phyloP scores from a whole-genome alignment of 2,329 filamentous ascomycete genomes.

The Fusarium ambrosium region DNA sequence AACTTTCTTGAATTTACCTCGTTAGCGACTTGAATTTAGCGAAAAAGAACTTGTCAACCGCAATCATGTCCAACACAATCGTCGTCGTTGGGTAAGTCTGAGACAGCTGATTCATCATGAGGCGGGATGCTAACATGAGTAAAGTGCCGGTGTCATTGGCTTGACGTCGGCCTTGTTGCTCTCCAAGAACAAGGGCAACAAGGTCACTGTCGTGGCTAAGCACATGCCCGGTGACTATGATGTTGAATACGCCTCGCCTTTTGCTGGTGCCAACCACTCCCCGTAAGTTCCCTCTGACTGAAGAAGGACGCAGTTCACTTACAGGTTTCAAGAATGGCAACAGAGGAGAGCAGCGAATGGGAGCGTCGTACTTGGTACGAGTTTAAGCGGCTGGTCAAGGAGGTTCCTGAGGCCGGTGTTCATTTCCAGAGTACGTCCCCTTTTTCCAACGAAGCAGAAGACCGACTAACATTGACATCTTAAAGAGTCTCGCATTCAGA shows the following conservation, averaged over 20 bases:
- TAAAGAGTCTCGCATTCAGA: constrained; percentile 63
- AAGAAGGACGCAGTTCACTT: background rate
- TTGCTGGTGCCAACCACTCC: constrained; percentile 86
- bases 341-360: constrained; percentile 62
- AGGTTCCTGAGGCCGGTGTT: constrained; percentile 82
- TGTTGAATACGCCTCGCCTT: constrained; percentile 90
- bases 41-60: background rate
- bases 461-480: constrained; percentile 8
- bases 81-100: constrained; percentile 53
- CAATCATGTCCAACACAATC: constrained; percentile 49
- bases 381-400: constrained; percentile 69
- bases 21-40: background rate
- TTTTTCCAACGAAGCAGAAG: background rate
- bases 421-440: constrained; percentile 76
- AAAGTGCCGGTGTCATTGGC: constrained; percentile 64
- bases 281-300: constrained; percentile 67
- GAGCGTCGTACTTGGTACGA: constrained; percentile 76
- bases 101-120: background rate
- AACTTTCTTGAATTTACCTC: background rate
- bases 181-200: constrained; percentile 59
- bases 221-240: constrained; percentile 96
- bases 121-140: background rate
- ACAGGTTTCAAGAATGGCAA: constrained; percentile 57
- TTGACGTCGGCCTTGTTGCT: constrained; percentile 65
- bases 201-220: constrained; percentile 81